Evolutionary conservation across 1,284 basidiomycete species (phyloP), one percentile per base, ranked within the genome.

Genomic region (Moesziomyces sp.): DNA sequence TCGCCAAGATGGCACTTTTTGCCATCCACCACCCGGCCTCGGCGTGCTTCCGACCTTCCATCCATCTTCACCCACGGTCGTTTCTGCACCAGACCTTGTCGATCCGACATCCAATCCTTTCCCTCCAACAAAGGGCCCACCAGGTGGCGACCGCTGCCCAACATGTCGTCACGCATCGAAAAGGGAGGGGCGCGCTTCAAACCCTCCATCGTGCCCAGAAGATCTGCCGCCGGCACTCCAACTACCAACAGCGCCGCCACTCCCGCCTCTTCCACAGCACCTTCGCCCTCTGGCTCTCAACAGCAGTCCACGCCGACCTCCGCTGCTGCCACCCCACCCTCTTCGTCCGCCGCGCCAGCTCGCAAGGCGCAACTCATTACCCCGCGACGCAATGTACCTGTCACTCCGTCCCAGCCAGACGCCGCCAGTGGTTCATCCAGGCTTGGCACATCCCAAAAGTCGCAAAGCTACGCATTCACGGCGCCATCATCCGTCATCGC

Each of bases 161-260:
- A 5, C 46, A 75, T 75, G 73, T 75, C 73, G 54, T 67, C 63
- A 55, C 63, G 73, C 53, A 75, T 75, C 61, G 73, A 75, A 60
- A 75, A 75, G 60, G 73, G 73, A 18, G 68, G 73, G 24, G 62
- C 73, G 33, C 59, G 64, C 18, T 75, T 75, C 64, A 75, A 71
- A 55, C 73, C 73, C 18, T 67, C 73, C 44, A 75, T 75, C 45
- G 68, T 71, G 14, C 73, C 73, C 24, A 58, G 73, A 23, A 47
- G 60, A 44, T 58, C 67, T 0, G 46, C 67, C 10, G 52, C 40
- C 49, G 61, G 53, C 14, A 51, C 61, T 9, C 16, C 59, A 11
- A 2, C 47, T 10, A 43, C 46, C 11, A 43, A 23, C 42, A 28
- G 33, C 26, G 28, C 55, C 44, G 5, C 47, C 5, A 28, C 30